A percentile compares a stretch with the other conserved stretches of the same genome.
phyloP scores from a whole-genome alignment of 352 stramenopile species.

The Phytophthora melonis region DNA sequence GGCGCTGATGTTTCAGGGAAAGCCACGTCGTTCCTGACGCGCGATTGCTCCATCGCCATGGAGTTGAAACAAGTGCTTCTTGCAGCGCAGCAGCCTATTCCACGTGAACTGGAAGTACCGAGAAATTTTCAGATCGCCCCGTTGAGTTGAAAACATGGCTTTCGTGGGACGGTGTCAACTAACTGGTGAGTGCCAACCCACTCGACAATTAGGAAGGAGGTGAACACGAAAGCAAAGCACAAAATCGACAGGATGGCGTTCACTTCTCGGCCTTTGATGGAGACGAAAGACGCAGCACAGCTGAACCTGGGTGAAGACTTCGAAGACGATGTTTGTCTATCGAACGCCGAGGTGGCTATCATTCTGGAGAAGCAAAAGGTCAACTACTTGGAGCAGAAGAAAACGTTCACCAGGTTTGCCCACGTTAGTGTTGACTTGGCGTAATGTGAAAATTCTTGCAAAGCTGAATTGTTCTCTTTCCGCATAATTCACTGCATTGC shows the following conservation, averaged over 20 bases:
- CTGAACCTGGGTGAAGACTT: slow-evolving; percentile 89
- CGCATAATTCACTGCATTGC: background rate
- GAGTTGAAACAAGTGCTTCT: slow-evolving; percentile 60
- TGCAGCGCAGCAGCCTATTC: slow-evolving; percentile 56
- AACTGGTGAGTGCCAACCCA: background rate
- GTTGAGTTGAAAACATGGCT: background rate
- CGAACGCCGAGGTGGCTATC: slow-evolving; percentile 86
- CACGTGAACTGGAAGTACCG: slow-evolving; percentile 54
- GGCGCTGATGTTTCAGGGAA: slow-evolving; percentile 41
- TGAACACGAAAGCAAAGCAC: background rate
- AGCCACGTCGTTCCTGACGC: slow-evolving; percentile 66
- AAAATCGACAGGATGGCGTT: slow-evolving; percentile 48
- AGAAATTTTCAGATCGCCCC: slow-evolving; percentile 40
- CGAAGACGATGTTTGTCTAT: slow-evolving; percentile 79
- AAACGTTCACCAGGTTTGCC: slow-evolving; percentile 70
- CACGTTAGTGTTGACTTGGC: background rate
- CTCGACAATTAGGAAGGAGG: background rate
- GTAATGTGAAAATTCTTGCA: background rate
- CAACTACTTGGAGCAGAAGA: slow-evolving; percentile 89
- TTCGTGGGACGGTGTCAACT: background rate
- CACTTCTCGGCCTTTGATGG: slow-evolving; percentile 75
- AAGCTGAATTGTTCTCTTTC: background rate
- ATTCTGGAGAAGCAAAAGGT: slow-evolving; percentile 89
- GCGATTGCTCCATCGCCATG: slow-evolving; percentile 58
- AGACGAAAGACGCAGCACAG: slow-evolving; percentile 85